Conservation (phyloP, 306 rosid species). For the Senna siamea region DNA sequence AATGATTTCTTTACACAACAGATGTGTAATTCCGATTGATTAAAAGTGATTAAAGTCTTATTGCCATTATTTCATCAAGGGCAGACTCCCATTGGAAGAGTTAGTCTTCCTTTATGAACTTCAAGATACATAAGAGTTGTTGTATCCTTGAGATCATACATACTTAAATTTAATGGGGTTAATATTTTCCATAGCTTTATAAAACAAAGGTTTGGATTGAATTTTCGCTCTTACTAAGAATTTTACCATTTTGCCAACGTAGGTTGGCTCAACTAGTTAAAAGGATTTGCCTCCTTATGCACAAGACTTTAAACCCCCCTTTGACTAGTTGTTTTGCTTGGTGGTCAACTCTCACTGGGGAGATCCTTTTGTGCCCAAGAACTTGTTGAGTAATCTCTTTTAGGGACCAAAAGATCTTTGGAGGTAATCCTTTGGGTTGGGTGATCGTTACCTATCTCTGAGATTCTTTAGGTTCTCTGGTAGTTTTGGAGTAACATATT, state of each 20-base stretch:
- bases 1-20: not conserved
- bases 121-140: conserved; percentile 14
- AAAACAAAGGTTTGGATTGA: not conserved
- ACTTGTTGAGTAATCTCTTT: too few relatives aligned
- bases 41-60: conserved; percentile 30
- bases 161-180: conserved; percentile 20
- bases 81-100: conserved; percentile 24
- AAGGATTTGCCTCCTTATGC: too few relatives aligned
- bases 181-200: conserved; percentile 21
- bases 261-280: too few relatives aligned
- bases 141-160: conserved; percentile 30
- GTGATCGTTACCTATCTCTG: too few relatives aligned
- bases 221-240: conserved; percentile 18
- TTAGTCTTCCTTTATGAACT: conserved; percentile 1
- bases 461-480: too few relatives aligned
- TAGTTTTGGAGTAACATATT: too few relatives aligned
- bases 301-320: too few relatives aligned
- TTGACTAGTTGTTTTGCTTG: too few relatives aligned
- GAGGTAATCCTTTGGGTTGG: too few relatives aligned
- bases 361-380: too few relatives aligned
- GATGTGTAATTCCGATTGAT: conserved; percentile 26
- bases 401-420: too few relatives aligned
- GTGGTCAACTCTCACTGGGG: too few relatives aligned
- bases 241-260: not conserved
- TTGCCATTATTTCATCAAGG: conserved; percentile 4